Base-by-base conservation (phyloP, 1,139 yeast species). In the Suhomyces panamericanus region DNA sequence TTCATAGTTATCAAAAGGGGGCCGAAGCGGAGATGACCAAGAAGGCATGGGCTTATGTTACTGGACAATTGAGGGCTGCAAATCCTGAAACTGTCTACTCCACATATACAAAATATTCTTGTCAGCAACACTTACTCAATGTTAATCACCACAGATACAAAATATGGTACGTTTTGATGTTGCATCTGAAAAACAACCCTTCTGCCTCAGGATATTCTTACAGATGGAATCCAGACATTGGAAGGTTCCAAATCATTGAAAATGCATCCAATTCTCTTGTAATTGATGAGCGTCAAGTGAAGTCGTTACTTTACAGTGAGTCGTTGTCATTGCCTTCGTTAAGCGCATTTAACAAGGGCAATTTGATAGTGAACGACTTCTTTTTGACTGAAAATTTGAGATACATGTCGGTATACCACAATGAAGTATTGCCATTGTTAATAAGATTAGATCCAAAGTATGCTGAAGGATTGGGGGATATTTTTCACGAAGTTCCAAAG, bases 41-140 rank as follows among this genome's bases (percentile, higher is more conserved):
- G 47, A 66, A 66, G 45, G 67, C 67, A 7, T 70, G 76, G 76
- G 64, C 65, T 4, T 70, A 69, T 48, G 66, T 70, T 12, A 67
- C 73, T 35, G 69, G 70, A 22, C 70, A 67, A 42, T 55, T 70
- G 40, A 49, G 76, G 32, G 58, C 62, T 12, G 72, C 70, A 9
- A 70, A 70, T 48, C 75, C 75, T 1, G 69, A 69, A 43, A 69
- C 75, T 0, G 75, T 70, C 3, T 70, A 70, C 49, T 67, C 73
- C 6, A 70, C 76, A 2, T 70, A 70, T 44, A 70, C 76, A 22
- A 70, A 70, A 46, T 70, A 69, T 46, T 68, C 74, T 6, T 69
- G 75, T 44, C 72, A 64, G 43, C 76, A 70, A 47, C 76, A 70
- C 55, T 53, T 70, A 28, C 49, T 55, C 16, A 66, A 69, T 45